Base-by-base conservation (phyloP, 371 early-diverging fungal species). In the Haplosporangium sp. region DNA sequence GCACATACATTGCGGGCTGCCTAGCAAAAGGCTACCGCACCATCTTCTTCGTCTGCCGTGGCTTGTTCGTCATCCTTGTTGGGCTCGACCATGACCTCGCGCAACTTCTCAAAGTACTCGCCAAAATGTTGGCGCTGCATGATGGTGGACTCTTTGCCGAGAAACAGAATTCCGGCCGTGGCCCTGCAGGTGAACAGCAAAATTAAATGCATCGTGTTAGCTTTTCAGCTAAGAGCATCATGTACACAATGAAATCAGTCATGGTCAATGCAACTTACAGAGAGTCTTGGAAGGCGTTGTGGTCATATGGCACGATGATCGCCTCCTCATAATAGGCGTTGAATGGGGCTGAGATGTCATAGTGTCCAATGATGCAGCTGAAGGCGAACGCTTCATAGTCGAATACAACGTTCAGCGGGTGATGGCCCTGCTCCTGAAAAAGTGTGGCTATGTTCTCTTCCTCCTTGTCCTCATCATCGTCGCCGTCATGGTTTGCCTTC, bases 1-100 rank as follows among this genome's bases (percentile, higher is more conserved):
- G 58, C 40, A 64, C 58, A 57, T 57, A 56, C 65, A 56, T 57
- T 57, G 11, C 58, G 65, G 14, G 65, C 65, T 14, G 41, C 58
- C 13, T 57, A 52, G 65, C 65, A 57, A 48, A 57, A 56, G 6
- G 18, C 29, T 9, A 64, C 29, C 12, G 65, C 46, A 6, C 3
- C 23, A 29, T 64, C 65, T 64, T 64, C 57, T n/a, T 64, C 42
- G 29, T 64, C 51, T 42, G 54, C 40, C 65, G 20, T 40, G 20
- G 42, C 57, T 37, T 45, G 29, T 57, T 40, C 56, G 37, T 64
- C 37, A 11, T 57, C 58, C 42, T 51, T 18, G 23, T 64, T 40
- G 43, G 57, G 58, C 41, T 23, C 0, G 57, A 50, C 5, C 48
- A 50, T 43, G 23, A 21, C 56, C 47, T 46, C 50, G 12, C 57